Percentiles rank a stretch among this genome's conserved stretches.
Evolutionary conservation across 345 rosid species (phyloP).

Genomic region (Physaria fendleri): DNA sequence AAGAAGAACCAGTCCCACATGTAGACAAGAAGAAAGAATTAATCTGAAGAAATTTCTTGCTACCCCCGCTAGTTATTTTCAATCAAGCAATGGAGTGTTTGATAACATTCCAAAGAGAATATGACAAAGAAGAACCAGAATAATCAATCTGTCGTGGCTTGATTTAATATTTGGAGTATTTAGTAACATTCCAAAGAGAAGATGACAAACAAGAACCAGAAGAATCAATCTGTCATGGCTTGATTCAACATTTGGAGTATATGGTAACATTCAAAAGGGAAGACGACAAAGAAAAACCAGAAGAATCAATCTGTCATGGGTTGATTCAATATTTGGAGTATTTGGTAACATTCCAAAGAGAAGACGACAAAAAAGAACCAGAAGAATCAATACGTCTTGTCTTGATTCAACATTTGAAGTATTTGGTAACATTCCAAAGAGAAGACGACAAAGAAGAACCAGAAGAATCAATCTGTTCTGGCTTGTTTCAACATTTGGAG

Average conservation of each 20-base stretch:
- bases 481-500: neutral
- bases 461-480: slow-evolving; percentile 28
- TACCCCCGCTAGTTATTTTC: too few relatives aligned
- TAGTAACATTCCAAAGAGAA: too few relatives aligned
- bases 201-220: too few relatives aligned
- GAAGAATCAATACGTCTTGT: slow-evolving; percentile 25
- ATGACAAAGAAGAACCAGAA: too few relatives aligned
- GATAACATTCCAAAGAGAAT: too few relatives aligned
- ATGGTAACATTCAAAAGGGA: neutral
- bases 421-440: neutral
- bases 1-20: too few relatives aligned
- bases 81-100: too few relatives aligned
- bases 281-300: slow-evolving; percentile 30
- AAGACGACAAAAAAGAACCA: slow-evolving; percentile 31
- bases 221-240: too few relatives aligned
- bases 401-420: neutral
- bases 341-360: neutral
- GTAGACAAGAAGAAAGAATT: slow-evolving; percentile 26
- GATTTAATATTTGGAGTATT: too few relatives aligned
- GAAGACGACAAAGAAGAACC: slow-evolving; percentile 28
- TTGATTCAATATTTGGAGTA: neutral
- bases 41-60: slow-evolving; percentile 30
- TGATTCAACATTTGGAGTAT: neutral
- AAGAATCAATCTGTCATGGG: slow-evolving; percentile 27
- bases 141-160: too few relatives aligned